Evolutionary conservation across 2,329 filamentous ascomycete genomes (phyloP).

Genomic region (Arthrocladium fulminans): DNA sequence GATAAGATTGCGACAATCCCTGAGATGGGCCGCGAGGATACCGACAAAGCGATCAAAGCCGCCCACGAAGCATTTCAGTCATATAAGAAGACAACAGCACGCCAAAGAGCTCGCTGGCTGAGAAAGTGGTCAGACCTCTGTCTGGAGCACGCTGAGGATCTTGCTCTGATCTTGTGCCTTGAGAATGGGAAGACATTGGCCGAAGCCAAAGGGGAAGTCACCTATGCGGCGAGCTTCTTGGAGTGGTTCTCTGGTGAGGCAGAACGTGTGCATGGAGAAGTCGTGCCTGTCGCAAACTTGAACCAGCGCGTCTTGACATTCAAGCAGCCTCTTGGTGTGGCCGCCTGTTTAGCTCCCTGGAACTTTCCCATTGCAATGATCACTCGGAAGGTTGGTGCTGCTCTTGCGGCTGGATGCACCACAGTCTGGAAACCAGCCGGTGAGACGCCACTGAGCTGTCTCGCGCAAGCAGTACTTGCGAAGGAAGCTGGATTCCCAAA

Average conservation of each 20-base stretch:
- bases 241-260: constrained; percentile 48
- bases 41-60: constrained; percentile 68
- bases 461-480: constrained; percentile 27
- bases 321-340: constrained; percentile 78
- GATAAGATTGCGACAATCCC: constrained; percentile 73
- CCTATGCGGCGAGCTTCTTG: constrained; percentile 42
- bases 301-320: constrained; percentile 68
- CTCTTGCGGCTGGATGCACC: constrained; percentile 33
- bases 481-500: constrained; percentile 29
- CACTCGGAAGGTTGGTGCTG: constrained; percentile 28
- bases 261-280: constrained; percentile 41
- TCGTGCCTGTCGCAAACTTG: constrained; percentile 52
- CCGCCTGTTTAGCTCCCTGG: constrained; percentile 78
- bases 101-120: constrained; percentile 54
- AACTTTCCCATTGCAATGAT: constrained; percentile 79
- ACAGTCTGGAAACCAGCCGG: constrained; percentile 31
- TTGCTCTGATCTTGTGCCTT: constrained; percentile 45
- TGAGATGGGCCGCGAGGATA: constrained; percentile 68
- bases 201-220: constrained; percentile 42
- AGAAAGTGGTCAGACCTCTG: constrained; percentile 60
- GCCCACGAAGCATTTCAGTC: constrained; percentile 61
- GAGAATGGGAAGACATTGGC: constrained; percentile 53
- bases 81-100: constrained; percentile 52
- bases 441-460: constrained; percentile 29
- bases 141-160: constrained; percentile 55